These are phyloP conservation scores for Cyclocybe aegerita DNA, from an alignment of 768 basidiomycete genomes.

Conservation along the genomic window DNA sequence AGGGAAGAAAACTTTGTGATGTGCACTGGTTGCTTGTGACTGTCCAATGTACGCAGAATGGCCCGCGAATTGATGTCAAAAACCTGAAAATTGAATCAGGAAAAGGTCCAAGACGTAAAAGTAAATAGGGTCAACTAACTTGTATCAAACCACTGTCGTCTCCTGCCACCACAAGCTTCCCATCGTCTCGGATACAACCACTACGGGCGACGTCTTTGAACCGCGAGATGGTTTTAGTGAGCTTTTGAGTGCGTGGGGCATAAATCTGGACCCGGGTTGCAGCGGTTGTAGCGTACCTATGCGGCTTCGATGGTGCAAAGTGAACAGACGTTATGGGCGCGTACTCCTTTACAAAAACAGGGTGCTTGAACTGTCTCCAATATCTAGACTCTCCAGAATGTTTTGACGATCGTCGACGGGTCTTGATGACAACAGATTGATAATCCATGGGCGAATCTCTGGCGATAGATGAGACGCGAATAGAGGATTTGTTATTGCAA, in stretches of 20 bases:
- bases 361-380: slow-evolving; percentile 86
- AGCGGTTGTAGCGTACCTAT: slow-evolving; percentile 94
- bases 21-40: slow-evolving; percentile 96
- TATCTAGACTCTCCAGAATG: slow-evolving; percentile 76
- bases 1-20: slow-evolving; percentile 88
- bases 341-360: slow-evolving; percentile 96
- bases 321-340: slow-evolving; percentile 94
- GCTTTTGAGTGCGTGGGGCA: slow-evolving; percentile 93
- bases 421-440: slow-evolving; percentile 70
- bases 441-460: slow-evolving; percentile 60
- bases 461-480: slow-evolving; percentile 18
- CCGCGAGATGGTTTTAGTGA: slow-evolving; percentile 92
- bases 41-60: slow-evolving; percentile 87
- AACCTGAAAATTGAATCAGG: slow-evolving; percentile 43
- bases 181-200: slow-evolving; percentile 87
- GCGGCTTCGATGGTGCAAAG: slow-evolving; percentile 84
- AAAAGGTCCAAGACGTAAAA: not conserved
- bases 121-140: slow-evolving; percentile 33
- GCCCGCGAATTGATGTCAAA: slow-evolving; percentile 95
- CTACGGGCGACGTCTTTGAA: slow-evolving; percentile 96
- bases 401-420: slow-evolving; percentile 56
- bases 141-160: slow-evolving; percentile 91
- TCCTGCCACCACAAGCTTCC: slow-evolving; percentile 92
- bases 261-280: slow-evolving; percentile 94
- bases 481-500: slow-evolving; percentile 1